A percentile compares a stretch with the other conserved stretches of the same genome.
Evolutionary conservation across 2,329 filamentous ascomycete genomes (phyloP).

Genomic region (Epichloe sylvatica): DNA sequence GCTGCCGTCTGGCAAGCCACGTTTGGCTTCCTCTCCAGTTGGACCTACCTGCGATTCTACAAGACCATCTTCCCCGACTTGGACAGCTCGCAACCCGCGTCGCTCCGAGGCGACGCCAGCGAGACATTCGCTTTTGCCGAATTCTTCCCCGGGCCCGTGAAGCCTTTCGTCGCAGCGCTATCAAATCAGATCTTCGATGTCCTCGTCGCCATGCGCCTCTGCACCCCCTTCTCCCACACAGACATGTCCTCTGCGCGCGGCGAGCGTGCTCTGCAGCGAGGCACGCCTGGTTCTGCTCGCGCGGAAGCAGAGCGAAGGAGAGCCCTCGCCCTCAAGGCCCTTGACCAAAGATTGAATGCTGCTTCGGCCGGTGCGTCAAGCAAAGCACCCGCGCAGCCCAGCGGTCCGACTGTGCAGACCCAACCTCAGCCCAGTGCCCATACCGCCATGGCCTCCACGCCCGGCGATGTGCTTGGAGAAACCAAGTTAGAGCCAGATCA

Average conservation of each 20-base stretch:
- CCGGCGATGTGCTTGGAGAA: conserved; percentile 47
- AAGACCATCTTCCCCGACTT: conserved; percentile 61
- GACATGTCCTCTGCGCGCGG: conserved; percentile 66
- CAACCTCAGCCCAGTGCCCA: conserved; percentile 42
- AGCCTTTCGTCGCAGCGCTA: conserved; percentile 63
- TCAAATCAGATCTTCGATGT: conserved; percentile 60
- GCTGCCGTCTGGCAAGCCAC: conserved; percentile 68
- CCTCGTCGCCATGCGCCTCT: conserved; percentile 62
- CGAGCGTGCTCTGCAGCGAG: conserved; percentile 37
- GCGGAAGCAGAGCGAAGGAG: conserved; percentile 86
- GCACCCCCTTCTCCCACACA: conserved; percentile 66
- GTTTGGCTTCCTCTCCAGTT: conserved; percentile 74
- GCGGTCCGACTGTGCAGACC: conserved; percentile 41
- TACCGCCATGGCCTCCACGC: conserved; percentile 43
- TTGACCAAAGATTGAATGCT: conserved; percentile 86
- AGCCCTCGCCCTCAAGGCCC: conserved; percentile 74
- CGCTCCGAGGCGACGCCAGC: conserved; percentile 77
- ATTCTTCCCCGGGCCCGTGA: conserved; percentile 79
- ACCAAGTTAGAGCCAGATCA: conserved; percentile 57
- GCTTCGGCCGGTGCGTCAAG: conserved; percentile 43
- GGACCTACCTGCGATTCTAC: conserved; percentile 94
- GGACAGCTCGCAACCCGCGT: conserved; percentile 43
- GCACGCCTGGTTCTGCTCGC: conserved; percentile 53
- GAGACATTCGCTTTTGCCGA: conserved; percentile 94
- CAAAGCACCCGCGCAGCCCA: conserved; percentile 21